Conservation (phyloP, 441 rosid species). For the Jatropha multifida region DNA sequence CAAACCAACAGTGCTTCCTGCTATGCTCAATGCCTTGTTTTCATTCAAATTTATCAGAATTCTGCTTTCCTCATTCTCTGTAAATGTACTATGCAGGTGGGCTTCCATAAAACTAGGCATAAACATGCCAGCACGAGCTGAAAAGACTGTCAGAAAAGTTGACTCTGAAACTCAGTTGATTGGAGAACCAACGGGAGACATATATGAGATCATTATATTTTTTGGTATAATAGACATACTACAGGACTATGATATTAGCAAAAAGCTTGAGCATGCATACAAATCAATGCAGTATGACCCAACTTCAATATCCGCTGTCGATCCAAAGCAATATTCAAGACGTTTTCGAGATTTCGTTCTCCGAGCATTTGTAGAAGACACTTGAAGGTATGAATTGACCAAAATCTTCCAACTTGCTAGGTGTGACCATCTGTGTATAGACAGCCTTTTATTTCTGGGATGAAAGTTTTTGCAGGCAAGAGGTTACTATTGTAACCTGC, state of each 20-base stretch:
- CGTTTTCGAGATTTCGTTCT: conserved; percentile 92
- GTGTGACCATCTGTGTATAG: conserved; percentile 24
- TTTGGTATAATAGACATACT: conserved; percentile 94
- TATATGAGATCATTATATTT: conserved; percentile 66
- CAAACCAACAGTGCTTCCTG: neutral
- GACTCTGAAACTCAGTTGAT: conserved; percentile 64
- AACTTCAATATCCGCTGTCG: conserved; percentile 95
- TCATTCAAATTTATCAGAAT: too few relatives aligned
- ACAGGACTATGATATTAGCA: conserved; percentile 96
- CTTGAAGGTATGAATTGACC: conserved; percentile 27
- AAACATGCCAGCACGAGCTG: conserved; percentile 78
- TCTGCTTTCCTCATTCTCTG: conserved; percentile 6
- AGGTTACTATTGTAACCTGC: conserved; percentile 2
- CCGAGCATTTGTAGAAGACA: conserved; percentile 77
- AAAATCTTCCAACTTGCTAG: conserved; percentile 13
- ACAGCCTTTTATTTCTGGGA: conserved; percentile 17
- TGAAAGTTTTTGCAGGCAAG: conserved; percentile 16
- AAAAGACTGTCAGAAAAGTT: conserved; percentile 61
- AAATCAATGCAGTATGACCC: conserved; percentile 97
- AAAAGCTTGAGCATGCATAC: conserved; percentile 97
- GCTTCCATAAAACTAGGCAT: conserved; percentile 68
- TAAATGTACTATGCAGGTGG: conserved; percentile 47
- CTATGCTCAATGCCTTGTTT: neutral
- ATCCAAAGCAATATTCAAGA: conserved; percentile 88
- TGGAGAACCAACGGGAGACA: conserved; percentile 85